Conservation (phyloP, 2,329 filamentous ascomycete genomes). For the Scorias spongiosa region DNA sequence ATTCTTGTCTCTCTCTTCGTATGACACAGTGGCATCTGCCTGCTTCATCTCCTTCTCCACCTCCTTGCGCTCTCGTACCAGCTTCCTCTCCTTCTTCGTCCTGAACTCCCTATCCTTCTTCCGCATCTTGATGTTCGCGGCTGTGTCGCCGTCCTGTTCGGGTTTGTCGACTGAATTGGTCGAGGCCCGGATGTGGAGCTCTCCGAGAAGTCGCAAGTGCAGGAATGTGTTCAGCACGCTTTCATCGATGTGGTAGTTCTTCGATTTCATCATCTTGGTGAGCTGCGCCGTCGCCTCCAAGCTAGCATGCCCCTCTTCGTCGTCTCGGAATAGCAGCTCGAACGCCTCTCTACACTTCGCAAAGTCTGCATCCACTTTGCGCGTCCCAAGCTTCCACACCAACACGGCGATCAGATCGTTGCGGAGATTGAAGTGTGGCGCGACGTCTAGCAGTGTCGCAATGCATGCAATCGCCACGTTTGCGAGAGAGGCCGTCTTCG, state of each 20-base stretch:
- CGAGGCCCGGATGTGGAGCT: constrained; percentile 75
- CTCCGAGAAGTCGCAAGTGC: constrained; percentile 71
- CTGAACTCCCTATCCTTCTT: constrained; percentile 72
- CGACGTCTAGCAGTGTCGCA: constrained; percentile 62
- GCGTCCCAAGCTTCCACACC: constrained; percentile 64
- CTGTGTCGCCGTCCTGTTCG: constrained; percentile 26
- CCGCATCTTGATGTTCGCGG: constrained; percentile 37
- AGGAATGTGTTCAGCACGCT: constrained; percentile 81
- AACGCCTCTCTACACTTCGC: constrained; percentile 62
- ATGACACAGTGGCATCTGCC: constrained; percentile 77
- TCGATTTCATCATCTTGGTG: constrained; percentile 88
- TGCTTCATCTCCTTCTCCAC: constrained; percentile 88
- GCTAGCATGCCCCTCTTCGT: constrained; percentile 79
- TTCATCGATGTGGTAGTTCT: constrained; percentile 70
- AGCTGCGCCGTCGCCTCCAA: constrained; percentile 74
- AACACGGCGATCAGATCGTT: constrained; percentile 75
- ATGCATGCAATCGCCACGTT: constrained; percentile 73
- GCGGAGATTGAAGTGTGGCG: constrained; percentile 96
- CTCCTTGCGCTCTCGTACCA: constrained; percentile 68
- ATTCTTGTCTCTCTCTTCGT: constrained; percentile 86
- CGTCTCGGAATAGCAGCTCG: constrained; percentile 67
- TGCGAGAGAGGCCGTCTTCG: constrained; percentile 32
- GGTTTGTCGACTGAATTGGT: constrained; percentile 56
- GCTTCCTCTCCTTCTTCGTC: constrained; percentile 75
- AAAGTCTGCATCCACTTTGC: constrained; percentile 58